Conservation (phyloP, 2,329 filamentous ascomycete genomes). For the Celoporthe dispersa region DNA sequence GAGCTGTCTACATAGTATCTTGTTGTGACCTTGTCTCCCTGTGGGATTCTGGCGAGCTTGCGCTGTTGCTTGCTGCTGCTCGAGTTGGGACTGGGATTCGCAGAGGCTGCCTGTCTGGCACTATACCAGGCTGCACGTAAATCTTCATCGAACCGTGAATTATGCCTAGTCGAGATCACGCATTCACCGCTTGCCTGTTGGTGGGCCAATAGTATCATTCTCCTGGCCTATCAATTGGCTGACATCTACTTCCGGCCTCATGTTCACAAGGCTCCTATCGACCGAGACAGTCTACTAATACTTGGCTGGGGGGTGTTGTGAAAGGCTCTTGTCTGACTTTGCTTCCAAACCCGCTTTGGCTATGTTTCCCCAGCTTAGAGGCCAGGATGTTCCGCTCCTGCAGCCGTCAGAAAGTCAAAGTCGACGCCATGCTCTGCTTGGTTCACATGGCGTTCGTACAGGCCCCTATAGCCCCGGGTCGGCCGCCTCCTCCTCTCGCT, state of each 20-base stretch:
- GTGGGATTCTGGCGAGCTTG: not conserved
- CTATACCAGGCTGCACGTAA: not conserved
- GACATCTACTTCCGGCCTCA: no score
- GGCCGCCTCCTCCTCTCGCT: conserved; percentile 32
- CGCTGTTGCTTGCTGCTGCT: not conserved
- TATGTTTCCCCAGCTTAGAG: not conserved
- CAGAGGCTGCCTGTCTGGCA: not conserved
- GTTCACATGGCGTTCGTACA: conserved; percentile 64
- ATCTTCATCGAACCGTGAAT: not conserved
- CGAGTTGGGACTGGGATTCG: not conserved
- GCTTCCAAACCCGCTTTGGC: no score
- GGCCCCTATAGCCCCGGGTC: conserved; percentile 60
- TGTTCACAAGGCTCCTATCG: not conserved
- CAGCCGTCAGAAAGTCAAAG: conserved; percentile 64
- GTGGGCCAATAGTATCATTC: not conserved
- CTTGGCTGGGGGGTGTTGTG: no score
- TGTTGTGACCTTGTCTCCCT: not conserved
- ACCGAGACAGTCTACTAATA: not conserved
- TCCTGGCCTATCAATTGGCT: not conserved
- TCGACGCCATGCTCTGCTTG: conserved; percentile 64
- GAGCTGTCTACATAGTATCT: not conserved
- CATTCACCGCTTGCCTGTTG: not conserved
- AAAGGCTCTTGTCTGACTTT: no score
- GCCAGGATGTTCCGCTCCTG: conserved; percentile 34
- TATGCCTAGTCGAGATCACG: not conserved